phyloP scores from a whole-genome alignment of 2,329 filamentous ascomycete species.

The Diplodia intermedia region DNA sequence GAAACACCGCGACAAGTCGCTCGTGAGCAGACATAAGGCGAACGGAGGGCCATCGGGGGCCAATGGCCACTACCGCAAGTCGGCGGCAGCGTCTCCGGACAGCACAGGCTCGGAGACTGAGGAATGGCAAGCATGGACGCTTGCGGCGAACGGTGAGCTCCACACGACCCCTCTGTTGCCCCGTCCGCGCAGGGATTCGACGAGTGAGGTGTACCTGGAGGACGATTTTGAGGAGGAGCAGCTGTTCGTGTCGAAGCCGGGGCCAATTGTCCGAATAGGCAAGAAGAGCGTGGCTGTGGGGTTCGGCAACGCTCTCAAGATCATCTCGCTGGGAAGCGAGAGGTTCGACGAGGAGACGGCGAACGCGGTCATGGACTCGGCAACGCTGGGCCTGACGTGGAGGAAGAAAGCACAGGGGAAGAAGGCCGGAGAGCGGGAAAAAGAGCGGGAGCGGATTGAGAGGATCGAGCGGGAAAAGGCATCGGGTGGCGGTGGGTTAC shows the following conservation, averaged over 20 bases:
- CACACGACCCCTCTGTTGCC: slow-evolving; percentile 48
- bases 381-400: slow-evolving; percentile 27
- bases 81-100: background rate
- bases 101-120: slow-evolving; percentile 41
- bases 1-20: slow-evolving; percentile 26
- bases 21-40: background rate
- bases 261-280: slow-evolving; percentile 69
- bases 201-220: slow-evolving; percentile 43
- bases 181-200: slow-evolving; percentile 19
- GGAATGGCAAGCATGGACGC: slow-evolving; percentile 62
- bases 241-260: slow-evolving; percentile 70
- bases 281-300: slow-evolving; percentile 71
- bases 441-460: slow-evolving; percentile 16
- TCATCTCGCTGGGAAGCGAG: slow-evolving; percentile 71
- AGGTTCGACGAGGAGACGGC: slow-evolving; percentile 59
- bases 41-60: background rate
- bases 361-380: slow-evolving; percentile 18
- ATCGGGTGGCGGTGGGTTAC: slow-evolving; percentile 26
- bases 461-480: slow-evolving; percentile 12
- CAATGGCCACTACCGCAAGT: slow-evolving; percentile 9
- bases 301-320: slow-evolving; percentile 75
- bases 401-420: slow-evolving; percentile 27
- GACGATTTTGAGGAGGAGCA: slow-evolving; percentile 57
- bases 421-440: slow-evolving; percentile 24
- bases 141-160: slow-evolving; percentile 57